phyloP scores from a whole-genome alignment of 768 basidiomycete species.

The Phaeotremella fagi region DNA sequence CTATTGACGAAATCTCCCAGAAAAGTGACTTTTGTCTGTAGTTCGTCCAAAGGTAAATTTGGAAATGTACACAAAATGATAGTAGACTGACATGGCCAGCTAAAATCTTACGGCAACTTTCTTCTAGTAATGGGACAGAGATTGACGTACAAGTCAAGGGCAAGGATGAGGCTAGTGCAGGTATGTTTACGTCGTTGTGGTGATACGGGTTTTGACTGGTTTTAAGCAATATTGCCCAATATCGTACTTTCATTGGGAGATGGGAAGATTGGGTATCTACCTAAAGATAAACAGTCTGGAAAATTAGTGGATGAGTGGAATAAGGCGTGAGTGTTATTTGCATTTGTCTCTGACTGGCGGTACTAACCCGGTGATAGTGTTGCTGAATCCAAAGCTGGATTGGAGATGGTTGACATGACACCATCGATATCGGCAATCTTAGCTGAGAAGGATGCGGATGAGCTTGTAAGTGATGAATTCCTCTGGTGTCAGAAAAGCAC shows the following conservation, averaged over 20 bases:
- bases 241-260: constrained; percentile 54
- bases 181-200: constrained; percentile 42
- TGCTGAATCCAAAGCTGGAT: constrained; percentile 56
- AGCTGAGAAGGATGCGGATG: constrained; percentile 85
- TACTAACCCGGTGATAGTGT: constrained; percentile 40
- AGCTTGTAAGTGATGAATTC: constrained; percentile 59
- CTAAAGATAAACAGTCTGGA: constrained; percentile 78
- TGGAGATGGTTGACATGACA: constrained; percentile 74
- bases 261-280: constrained; percentile 60
- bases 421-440: constrained; percentile 70
- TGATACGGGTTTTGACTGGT: constrained; percentile 48
- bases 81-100: constrained; percentile 52
- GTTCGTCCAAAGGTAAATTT: constrained; percentile 73
- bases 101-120: constrained; percentile 76
- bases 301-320: constrained; percentile 87
- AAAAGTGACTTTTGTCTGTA: constrained; percentile 73
- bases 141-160: constrained; percentile 62
- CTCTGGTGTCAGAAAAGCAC: background rate
- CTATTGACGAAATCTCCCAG: constrained; percentile 60
- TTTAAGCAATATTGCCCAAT: constrained; percentile 63
- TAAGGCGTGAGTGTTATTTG: constrained; percentile 49
- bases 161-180: constrained; percentile 45
- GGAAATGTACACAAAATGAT: background rate
- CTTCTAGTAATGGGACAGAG: constrained; percentile 54
- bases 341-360: background rate